Conservation (phyloP, 148 eudicot species). For the Polygonum maritimum region DNA sequence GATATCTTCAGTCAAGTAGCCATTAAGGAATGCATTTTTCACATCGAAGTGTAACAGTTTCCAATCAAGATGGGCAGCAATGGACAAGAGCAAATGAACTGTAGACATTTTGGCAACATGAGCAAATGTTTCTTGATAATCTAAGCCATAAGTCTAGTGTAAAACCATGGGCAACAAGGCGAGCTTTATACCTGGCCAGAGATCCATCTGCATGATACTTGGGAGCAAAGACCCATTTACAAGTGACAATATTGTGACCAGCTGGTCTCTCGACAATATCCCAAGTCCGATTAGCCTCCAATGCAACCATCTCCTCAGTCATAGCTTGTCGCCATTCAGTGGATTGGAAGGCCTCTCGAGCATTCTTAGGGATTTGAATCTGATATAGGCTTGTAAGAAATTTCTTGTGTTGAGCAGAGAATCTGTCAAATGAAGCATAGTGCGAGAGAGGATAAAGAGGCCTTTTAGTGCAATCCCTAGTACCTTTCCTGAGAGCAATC, state of each 20-base stretch:
- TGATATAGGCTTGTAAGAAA: background rate
- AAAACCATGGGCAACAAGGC: no score
- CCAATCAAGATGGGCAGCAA: no score
- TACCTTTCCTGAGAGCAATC: no score
- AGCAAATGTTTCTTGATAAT: no score
- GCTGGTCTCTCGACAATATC: background rate
- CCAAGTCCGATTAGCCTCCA: background rate
- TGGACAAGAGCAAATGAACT: no score
- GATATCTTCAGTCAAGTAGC: no score
- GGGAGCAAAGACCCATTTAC: background rate
- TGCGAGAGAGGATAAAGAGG: background rate
- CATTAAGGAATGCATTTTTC: no score
- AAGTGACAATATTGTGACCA: background rate
- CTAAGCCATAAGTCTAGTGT: no score
- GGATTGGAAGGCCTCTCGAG: no score
- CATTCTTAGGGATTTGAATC: background rate
- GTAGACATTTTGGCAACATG: no score
- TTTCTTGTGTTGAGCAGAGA: background rate
- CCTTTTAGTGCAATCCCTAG: background rate
- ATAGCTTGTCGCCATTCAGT: background rate
- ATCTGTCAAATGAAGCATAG: no score
- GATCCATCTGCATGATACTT: background rate
- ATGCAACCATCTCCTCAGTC: background rate
- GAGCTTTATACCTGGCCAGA: background rate
- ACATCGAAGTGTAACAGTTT: no score